Conservation (phyloP, 371 early-diverging fungal genomes). For the Mortierella sp. region DNA sequence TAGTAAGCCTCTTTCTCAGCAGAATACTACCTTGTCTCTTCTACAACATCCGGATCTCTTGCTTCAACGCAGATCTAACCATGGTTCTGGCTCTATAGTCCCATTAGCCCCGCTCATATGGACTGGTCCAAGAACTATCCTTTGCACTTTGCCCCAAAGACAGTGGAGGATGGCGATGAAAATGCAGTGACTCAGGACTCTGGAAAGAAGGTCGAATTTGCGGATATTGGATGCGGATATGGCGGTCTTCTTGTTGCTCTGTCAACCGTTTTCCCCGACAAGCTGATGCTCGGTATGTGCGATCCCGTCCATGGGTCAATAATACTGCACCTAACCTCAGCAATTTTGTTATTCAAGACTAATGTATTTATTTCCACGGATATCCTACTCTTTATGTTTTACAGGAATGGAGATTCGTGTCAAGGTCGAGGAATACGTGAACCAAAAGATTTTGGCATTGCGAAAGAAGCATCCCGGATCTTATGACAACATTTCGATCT, state of each 20-base stretch:
- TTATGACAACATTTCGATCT: constrained; percentile 95
- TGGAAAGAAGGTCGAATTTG: constrained; percentile 86
- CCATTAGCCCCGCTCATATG: constrained; percentile 84
- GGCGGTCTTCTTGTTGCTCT: constrained; percentile 95
- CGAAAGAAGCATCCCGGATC: constrained; percentile 82
- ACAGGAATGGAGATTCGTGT: constrained; percentile 98
- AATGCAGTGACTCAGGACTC: constrained; percentile 44
- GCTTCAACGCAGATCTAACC: not conserved
- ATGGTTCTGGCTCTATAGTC: constrained; percentile 60
- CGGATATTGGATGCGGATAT: constrained; percentile 99
- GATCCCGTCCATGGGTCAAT: no score
- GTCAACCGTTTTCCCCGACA: constrained; percentile 91
- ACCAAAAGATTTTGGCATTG: constrained; percentile 88
- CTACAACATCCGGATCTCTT: not conserved
- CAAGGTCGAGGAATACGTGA: constrained; percentile 96
- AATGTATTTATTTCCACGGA: no score
- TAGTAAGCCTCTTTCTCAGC: constrained; percentile 70
- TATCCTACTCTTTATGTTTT: not conserved
- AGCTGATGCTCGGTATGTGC: constrained; percentile 83
- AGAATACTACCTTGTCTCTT: no score
- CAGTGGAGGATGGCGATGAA: constrained; percentile 49
- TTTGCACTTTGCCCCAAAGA: constrained; percentile 67
- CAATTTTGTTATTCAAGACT: no score
- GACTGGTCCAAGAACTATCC: constrained; percentile 95
- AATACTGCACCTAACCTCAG: no score